phyloP scores from a whole-genome alignment of 1,284 basidiomycete genomes.

The Meira nashicola region DNA sequence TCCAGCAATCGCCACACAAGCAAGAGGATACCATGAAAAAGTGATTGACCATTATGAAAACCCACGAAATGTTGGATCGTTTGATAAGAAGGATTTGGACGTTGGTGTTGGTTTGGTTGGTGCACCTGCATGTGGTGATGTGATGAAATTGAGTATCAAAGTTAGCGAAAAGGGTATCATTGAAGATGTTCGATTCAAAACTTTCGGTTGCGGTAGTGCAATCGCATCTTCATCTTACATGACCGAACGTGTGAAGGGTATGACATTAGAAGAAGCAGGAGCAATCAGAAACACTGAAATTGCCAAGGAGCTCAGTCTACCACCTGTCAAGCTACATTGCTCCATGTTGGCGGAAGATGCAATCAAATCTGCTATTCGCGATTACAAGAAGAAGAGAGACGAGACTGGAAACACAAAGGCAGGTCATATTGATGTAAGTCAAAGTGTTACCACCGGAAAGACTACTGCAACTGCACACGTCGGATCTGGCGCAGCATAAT shows the following conservation, averaged over 20 bases:
- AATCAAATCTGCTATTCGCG: conserved; percentile 61
- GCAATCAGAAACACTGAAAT: conserved; percentile 99
- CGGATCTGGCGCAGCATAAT: conserved; percentile 5
- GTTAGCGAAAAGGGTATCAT: conserved; percentile 91
- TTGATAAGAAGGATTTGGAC: conserved; percentile 82
- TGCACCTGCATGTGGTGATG: conserved; percentile 88
- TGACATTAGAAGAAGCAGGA: conserved; percentile 87
- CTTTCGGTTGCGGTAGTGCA: conserved; percentile 73
- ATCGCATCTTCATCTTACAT: conserved; percentile 70
- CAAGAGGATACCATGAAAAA: conserved; percentile 49
- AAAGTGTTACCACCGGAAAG: conserved; percentile 64
- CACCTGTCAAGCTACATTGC: conserved; percentile 79
- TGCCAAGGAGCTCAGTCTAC: conserved; percentile 77
- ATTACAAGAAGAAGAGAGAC: conserved; percentile 40
- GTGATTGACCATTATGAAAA: conserved; percentile 53
- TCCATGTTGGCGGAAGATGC: conserved; percentile 96
- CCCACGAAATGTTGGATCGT: conserved; percentile 66
- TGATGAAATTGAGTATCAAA: conserved; percentile 98
- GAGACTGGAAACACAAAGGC: conserved; percentile 43
- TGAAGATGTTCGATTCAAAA: conserved; percentile 91
- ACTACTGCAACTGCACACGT: conserved; percentile 66
- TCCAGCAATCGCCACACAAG: conserved; percentile 23
- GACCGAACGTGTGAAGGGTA: conserved; percentile 93
- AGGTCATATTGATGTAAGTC: conserved; percentile 72
- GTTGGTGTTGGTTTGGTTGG: conserved; percentile 98